Evolutionary conservation across 2,329 filamentous ascomycete genomes (phyloP).

Genomic region (Dothistroma pini): DNA sequence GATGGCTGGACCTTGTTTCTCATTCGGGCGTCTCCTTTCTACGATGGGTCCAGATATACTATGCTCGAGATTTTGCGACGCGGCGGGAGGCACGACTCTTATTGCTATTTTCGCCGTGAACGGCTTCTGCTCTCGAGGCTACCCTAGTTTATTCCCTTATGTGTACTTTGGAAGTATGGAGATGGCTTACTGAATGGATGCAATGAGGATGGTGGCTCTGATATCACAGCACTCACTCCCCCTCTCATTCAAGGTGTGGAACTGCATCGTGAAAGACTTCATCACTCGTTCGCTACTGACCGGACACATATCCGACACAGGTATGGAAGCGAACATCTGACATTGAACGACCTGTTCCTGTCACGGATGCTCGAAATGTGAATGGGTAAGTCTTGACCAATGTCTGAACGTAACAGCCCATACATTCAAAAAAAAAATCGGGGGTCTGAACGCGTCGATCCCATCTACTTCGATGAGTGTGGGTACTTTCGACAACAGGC

Average conservation of each 20-base stretch:
- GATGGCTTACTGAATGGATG: not conserved
- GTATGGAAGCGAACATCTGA: too few species aligned
- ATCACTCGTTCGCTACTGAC: too few species aligned
- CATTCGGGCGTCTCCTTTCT: not conserved
- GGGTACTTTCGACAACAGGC: too few species aligned
- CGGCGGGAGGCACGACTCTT: not conserved
- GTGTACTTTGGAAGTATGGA: slow-evolving; percentile 7
- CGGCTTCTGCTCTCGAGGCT: not conserved
- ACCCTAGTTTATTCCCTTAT: slow-evolving; percentile 6
- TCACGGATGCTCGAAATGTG: too few species aligned
- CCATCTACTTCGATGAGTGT: too few species aligned
- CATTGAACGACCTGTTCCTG: too few species aligned
- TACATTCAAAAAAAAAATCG: too few species aligned
- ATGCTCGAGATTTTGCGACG: not conserved
- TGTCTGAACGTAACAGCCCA: too few species aligned
- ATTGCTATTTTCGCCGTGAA: slow-evolving; percentile 1
- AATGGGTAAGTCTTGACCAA: too few species aligned
- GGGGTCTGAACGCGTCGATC: too few species aligned
- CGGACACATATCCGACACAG: too few species aligned
- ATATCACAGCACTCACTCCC: not conserved
- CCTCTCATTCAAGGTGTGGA: not conserved
- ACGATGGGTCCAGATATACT: slow-evolving; percentile 2
- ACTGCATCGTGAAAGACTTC: not conserved
- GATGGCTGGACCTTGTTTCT: slow-evolving; percentile 4
- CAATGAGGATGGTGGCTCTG: slow-evolving; percentile 1